Percentiles rank a stretch among this genome's conserved stretches.
phyloP scores from a whole-genome alignment of 1,284 basidiomycete species.

The Cyathus pygmaeus region DNA sequence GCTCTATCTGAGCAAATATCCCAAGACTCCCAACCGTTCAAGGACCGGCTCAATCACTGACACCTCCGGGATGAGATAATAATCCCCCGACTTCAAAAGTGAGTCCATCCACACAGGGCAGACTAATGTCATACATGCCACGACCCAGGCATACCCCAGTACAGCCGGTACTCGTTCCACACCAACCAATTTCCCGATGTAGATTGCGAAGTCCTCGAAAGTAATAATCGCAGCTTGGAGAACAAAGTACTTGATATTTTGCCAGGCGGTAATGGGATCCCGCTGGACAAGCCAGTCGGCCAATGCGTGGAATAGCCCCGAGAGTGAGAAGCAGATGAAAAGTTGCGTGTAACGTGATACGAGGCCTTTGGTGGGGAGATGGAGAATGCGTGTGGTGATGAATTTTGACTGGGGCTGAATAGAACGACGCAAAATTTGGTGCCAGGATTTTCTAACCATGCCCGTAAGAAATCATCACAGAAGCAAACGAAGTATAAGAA shows the following conservation, averaged over 20 bases:
- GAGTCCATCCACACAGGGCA: constrained; percentile 1
- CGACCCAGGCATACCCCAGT: constrained; percentile 18
- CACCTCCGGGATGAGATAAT: too few relatives aligned
- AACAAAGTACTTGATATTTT: constrained; percentile 38
- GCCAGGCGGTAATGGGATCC: constrained; percentile 7
- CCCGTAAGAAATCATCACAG: background rate
- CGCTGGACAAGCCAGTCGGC: constrained; percentile 11
- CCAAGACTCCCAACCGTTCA: too few relatives aligned
- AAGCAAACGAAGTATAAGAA: background rate
- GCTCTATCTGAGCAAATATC: too few relatives aligned
- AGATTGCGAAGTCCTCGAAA: constrained; percentile 37
- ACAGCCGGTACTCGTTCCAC: constrained; percentile 3
- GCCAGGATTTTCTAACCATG: constrained; percentile 14
- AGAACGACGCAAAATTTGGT: constrained; percentile 16
- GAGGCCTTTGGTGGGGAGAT: constrained; percentile 23
- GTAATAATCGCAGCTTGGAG: constrained; percentile 37
- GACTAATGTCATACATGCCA: constrained; percentile 7
- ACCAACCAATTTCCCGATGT: constrained; percentile 2
- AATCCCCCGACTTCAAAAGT: too few relatives aligned
- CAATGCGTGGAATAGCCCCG: constrained; percentile 35
- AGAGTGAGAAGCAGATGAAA: constrained; percentile 40
- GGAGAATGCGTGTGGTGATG: constrained; percentile 20
- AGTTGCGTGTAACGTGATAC: constrained; percentile 41
- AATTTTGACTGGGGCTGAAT: constrained; percentile 20
- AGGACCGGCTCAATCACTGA: too few relatives aligned